These are phyloP conservation scores for Ceratocystiopsis sp. DNA, from an alignment of 2,329 filamentous ascomycete species.

Conservation along the genomic window DNA sequence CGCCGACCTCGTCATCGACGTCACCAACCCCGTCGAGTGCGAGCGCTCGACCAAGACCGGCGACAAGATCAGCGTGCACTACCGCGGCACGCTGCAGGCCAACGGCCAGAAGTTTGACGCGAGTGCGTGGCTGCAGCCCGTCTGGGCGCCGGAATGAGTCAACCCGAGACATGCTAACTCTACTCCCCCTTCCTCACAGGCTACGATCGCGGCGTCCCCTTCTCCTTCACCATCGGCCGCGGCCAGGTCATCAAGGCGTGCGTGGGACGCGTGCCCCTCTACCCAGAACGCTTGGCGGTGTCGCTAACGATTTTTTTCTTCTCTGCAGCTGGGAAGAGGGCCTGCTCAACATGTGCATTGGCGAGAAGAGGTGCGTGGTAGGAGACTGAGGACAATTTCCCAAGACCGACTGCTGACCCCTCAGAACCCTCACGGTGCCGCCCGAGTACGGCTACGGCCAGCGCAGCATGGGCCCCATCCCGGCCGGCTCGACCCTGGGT, in stretches of 20 bases:
- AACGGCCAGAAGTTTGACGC: constrained; percentile 73
- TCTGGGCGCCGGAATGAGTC: no score
- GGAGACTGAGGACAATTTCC: no score
- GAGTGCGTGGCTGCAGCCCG: no score
- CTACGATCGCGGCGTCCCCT: constrained; percentile 55
- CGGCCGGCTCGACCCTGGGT: constrained; percentile 62
- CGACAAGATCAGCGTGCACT: constrained; percentile 75
- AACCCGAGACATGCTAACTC: no score
- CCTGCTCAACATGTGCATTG: constrained; percentile 83
- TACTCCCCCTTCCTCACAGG: no score
- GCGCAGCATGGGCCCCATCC: constrained; percentile 63
- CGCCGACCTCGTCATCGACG: constrained; percentile 57
- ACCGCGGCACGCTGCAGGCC: constrained; percentile 60
- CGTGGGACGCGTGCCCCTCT: constrained; percentile 16
- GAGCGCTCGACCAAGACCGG: constrained; percentile 59
- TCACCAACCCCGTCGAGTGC: constrained; percentile 59
- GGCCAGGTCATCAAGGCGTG: constrained; percentile 83
- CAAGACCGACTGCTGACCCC: neutral
- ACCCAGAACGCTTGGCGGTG: no score
- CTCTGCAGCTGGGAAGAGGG: constrained; percentile 66
- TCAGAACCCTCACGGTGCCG: constrained; percentile 70
- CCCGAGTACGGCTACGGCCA: constrained; percentile 71
- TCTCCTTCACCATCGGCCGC: constrained; percentile 62
- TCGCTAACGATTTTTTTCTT: constrained; percentile 11
- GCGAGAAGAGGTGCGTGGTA: constrained; percentile 73